Evolutionary conservation across 129 eudicot genomes (phyloP), one percentile per base, ranked within the genome.

Genomic region (Pseudognaphalium luteoalbum): DNA sequence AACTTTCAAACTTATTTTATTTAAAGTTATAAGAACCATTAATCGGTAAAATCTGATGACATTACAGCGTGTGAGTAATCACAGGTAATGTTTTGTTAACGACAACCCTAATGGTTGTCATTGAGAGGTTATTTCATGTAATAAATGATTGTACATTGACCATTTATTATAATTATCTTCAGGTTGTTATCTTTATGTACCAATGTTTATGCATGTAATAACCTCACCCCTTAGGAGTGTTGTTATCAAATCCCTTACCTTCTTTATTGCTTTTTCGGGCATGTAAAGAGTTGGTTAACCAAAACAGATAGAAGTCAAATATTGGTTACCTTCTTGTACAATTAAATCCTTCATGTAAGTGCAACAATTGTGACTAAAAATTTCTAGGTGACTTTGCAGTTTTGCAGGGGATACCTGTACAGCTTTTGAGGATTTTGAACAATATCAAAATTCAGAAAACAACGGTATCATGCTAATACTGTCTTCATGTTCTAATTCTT

Each of bases 331-430:
- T 25, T 25, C 28, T 25, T 25, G 1, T 25, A n/a, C 28, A n/a
- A 12, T 47, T 44, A 44, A 47, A 47, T 11, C 54, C n/a, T 47
- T 1, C 16, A 14, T 14, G 54, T 14, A 47, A 47, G 16, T 47
- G 54, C 54, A 47, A 47, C n/a, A 47, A 14, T 47, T 47, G 54
- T 72, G 62, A 56, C 75, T 77, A 10, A 0, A 72, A 72, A 78
- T 50, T 61, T 66, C 32, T 59, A 16, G 62, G 76, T 85, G 76
- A 66, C 69, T 41, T 44, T 75, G 92, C 92, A 90, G 96, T 76
- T 90, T 90, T 85, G 87, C 82, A 65, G 79, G 81, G 51, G 96
- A 90, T 29, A 87, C 90, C 7, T 90, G 96, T 78, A 69, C 84
- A 70, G 77, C 87, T 42, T 82, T 87, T 68, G 80, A 79, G 59